A percentile compares a stretch with the other conserved stretches of the same genome.
Evolutionary conservation across 306 rosid species (phyloP).

Genomic region (Datisca glomerata): DNA sequence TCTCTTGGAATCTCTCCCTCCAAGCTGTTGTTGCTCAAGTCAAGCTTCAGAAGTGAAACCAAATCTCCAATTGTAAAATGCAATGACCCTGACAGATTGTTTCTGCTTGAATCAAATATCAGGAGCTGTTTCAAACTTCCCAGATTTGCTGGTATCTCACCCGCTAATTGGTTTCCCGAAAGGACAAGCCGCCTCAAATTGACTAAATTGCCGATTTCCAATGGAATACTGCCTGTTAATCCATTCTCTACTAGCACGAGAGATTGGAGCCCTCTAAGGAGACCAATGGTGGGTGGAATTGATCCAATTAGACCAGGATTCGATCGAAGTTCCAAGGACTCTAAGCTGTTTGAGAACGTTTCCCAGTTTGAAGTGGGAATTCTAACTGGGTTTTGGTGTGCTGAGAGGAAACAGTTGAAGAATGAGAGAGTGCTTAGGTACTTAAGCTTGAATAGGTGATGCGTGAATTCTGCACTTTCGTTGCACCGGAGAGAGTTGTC

Average conservation of each 20-base stretch:
- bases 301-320: slow-evolving; percentile 39
- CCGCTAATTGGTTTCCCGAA: slow-evolving; percentile 20
- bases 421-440: slow-evolving; percentile 30
- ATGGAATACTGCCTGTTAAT: slow-evolving; percentile 26
- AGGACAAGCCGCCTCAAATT: slow-evolving; percentile 31
- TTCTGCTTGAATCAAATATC: slow-evolving; percentile 38
- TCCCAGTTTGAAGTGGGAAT: slow-evolving; percentile 35
- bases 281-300: slow-evolving; percentile 29
- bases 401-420: slow-evolving; percentile 25
- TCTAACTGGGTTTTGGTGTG: slow-evolving; percentile 20
- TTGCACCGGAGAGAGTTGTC: slow-evolving; percentile 32
- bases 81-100: slow-evolving; percentile 26
- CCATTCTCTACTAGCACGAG: slow-evolving; percentile 32
- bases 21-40: slow-evolving; percentile 30
- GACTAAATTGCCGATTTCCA: slow-evolving; percentile 21
- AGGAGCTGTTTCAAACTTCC: slow-evolving; percentile 23
- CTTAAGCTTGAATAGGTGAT: slow-evolving; percentile 35
- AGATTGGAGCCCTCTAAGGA: slow-evolving; percentile 31
- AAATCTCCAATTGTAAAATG: slow-evolving; percentile 21
- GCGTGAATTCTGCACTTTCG: slow-evolving; percentile 19
- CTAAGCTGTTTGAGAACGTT: slow-evolving; percentile 24
- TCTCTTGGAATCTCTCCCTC: slow-evolving; percentile 24
- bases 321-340: slow-evolving; percentile 33
- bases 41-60: slow-evolving; percentile 34
- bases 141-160: slow-evolving; percentile 27